A percentile compares a stretch with the other conserved stretches of the same genome.
phyloP scores from a whole-genome alignment of 257 asterid species.

The Solanum chiquidenum region DNA sequence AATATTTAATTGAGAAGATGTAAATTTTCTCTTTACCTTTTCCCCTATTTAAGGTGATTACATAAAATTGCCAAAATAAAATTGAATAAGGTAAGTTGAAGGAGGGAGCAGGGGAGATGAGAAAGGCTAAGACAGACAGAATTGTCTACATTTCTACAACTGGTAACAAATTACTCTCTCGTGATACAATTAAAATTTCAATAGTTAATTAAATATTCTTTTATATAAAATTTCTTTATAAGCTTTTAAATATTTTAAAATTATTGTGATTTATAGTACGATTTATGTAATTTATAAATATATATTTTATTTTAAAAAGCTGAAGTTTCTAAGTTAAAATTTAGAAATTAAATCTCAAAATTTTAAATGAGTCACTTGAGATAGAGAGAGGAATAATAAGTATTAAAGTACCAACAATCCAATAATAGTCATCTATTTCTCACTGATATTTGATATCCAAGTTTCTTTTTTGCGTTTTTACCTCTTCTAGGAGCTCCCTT shows the following conservation, averaged over 20 bases:
- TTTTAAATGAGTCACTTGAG: neutral
- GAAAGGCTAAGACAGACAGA: neutral
- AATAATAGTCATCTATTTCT: neutral
- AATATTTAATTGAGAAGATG: neutral
- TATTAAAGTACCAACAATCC: accelerated
- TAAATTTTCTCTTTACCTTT: neutral
- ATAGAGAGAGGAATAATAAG: neutral
- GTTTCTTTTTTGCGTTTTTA: neutral
- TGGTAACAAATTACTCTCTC: too few relatives aligned
- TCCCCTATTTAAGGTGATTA: neutral
- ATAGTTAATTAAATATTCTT: too few relatives aligned
- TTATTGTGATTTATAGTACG: too few relatives aligned
- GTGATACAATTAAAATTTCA: too few relatives aligned
- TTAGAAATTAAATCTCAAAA: too few relatives aligned
- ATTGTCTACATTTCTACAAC: neutral
- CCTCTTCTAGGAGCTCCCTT: neutral
- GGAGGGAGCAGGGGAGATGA: neutral
- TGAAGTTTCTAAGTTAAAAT: too few relatives aligned
- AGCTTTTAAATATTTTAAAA: too few relatives aligned
- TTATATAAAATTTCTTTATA: too few relatives aligned
- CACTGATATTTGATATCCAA: neutral
- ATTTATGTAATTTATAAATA: too few relatives aligned
- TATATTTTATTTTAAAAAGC: too few relatives aligned
- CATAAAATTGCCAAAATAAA: neutral
- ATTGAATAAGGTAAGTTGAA: neutral